Evolutionary conservation across 2,329 filamentous ascomycete species (phyloP).

Genomic region (Hypoxylon sp.): DNA sequence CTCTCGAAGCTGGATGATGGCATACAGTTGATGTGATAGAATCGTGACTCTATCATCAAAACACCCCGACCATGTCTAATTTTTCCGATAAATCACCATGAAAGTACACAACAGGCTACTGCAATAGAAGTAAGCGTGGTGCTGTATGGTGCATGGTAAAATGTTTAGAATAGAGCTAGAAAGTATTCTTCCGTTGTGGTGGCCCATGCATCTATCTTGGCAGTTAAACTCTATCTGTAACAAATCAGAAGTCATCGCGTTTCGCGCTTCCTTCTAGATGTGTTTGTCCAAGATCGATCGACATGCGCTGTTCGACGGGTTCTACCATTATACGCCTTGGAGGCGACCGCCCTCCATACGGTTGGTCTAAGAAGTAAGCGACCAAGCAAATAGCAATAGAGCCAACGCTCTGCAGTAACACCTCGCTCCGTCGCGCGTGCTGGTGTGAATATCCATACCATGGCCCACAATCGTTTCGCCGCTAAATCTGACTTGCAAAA

Average conservation of each 20-base stretch:
- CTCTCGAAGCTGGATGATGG: neutral
- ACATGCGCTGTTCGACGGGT: constrained; percentile 2
- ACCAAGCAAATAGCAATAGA: constrained; percentile 24
- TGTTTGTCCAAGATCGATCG: neutral
- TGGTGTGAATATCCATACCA: constrained; percentile 17
- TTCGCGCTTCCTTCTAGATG: neutral
- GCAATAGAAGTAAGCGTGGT: constrained; percentile 1
- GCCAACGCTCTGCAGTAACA: constrained; percentile 30
- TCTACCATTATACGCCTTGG: neutral
- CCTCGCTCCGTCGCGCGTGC: constrained; percentile 11
- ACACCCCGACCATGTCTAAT: too few relatives aligned
- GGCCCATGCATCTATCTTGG: constrained; percentile 20
- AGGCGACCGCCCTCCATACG: neutral
- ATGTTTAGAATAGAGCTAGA: constrained; percentile 32
- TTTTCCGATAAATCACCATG: neutral
- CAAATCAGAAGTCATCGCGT: constrained; percentile 4
- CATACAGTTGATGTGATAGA: too few relatives aligned
- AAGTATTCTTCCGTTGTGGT: constrained; percentile 21
- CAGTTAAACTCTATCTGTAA: constrained; percentile 10
- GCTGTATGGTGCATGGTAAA: constrained; percentile 13
- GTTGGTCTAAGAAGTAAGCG: constrained; percentile 12
- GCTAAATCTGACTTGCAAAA: constrained; percentile 15
- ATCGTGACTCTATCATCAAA: too few relatives aligned
- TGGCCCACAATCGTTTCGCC: constrained; percentile 17
- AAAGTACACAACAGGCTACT: constrained; percentile 3